A percentile compares a stretch with the other conserved stretches of the same genome.
Evolutionary conservation across 495 filamentous ascomycete species (phyloP).

Genomic region (Neurospora sp.): DNA sequence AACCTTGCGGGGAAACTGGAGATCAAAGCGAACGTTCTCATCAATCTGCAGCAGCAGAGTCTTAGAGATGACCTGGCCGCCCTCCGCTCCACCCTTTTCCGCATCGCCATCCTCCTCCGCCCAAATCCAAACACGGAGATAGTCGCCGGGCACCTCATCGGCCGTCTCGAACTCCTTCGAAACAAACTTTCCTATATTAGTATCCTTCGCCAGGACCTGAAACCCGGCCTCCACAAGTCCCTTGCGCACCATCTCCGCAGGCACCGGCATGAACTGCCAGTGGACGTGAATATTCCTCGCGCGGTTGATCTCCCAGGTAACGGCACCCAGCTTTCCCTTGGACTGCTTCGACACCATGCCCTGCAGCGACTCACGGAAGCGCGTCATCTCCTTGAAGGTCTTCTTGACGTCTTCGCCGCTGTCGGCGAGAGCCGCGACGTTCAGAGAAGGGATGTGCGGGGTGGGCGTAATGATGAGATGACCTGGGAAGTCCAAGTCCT

Average conservation of each 20-base stretch:
- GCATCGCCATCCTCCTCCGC: slow-evolving; percentile 25
- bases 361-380: slow-evolving; percentile 63
- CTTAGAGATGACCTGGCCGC: slow-evolving; percentile 31
- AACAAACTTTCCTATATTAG: slow-evolving; percentile 50
- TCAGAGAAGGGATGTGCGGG: slow-evolving; percentile 46
- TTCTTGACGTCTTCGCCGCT: slow-evolving; percentile 31
- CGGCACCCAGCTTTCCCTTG: slow-evolving; percentile 54
- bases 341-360: slow-evolving; percentile 50
- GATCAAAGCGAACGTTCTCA: slow-evolving; percentile 41
- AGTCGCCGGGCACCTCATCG: slow-evolving; percentile 50
- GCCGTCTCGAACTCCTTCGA: slow-evolving; percentile 28
- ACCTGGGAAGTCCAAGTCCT: slow-evolving; percentile 59
- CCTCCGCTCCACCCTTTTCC: slow-evolving; percentile 18
- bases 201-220: slow-evolving; percentile 71
- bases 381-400: slow-evolving; percentile 68
- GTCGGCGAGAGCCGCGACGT: slow-evolving; percentile 46
- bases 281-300: slow-evolving; percentile 71
- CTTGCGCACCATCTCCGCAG: slow-evolving; percentile 48
- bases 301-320: slow-evolving; percentile 86
- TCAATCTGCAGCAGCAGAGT: slow-evolving; percentile 39
- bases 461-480: slow-evolving; percentile 91
- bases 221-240: slow-evolving; percentile 76
- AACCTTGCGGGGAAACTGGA: slow-evolving; percentile 62
- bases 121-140: slow-evolving; percentile 81
- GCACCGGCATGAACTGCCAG: slow-evolving; percentile 88